Evolutionary conservation across 139 green algal genomes (phyloP).

Genomic region (Mesotaenium endlicherianum): DNA sequence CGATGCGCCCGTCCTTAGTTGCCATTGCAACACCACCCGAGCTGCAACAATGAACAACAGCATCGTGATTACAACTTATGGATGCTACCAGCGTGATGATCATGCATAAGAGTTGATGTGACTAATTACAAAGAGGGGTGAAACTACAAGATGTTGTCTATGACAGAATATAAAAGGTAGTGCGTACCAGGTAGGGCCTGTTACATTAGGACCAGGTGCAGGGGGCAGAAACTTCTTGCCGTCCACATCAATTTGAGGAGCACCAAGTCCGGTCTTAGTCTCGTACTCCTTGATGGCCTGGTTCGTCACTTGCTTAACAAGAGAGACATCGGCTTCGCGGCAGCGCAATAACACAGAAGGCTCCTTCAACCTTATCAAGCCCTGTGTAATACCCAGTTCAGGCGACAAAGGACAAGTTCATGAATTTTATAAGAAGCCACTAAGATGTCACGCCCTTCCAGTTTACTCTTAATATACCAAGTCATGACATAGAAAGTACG

Average conservation of each 20-base stretch:
- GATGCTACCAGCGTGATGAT: background rate
- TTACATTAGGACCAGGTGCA: background rate
- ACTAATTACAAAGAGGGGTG: background rate
- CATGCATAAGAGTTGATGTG: background rate
- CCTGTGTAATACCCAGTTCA: background rate
- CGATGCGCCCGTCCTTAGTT: conserved; percentile 79
- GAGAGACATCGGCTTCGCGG: conserved; percentile 10
- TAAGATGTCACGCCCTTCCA: too few relatives aligned
- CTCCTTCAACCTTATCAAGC: conserved; percentile 31
- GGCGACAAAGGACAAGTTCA: background rate
- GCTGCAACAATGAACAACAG: too few relatives aligned
- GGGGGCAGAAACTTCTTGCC: conserved; percentile 60
- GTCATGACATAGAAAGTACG: too few relatives aligned
- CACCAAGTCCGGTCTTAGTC: conserved; percentile 69
- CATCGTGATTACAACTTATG: background rate
- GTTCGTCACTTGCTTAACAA: conserved; percentile 31
- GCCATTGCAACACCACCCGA: conserved; percentile 85
- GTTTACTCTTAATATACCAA: too few relatives aligned
- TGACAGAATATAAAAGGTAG: background rate
- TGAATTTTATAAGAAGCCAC: background rate
- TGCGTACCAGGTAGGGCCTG: background rate
- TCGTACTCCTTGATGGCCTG: conserved; percentile 20
- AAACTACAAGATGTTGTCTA: background rate
- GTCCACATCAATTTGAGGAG: conserved; percentile 68
- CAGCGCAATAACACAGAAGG: conserved; percentile 30